Conservation (phyloP, 2,329 filamentous ascomycete genomes). For the Phaeophleospora eucalypticola region DNA sequence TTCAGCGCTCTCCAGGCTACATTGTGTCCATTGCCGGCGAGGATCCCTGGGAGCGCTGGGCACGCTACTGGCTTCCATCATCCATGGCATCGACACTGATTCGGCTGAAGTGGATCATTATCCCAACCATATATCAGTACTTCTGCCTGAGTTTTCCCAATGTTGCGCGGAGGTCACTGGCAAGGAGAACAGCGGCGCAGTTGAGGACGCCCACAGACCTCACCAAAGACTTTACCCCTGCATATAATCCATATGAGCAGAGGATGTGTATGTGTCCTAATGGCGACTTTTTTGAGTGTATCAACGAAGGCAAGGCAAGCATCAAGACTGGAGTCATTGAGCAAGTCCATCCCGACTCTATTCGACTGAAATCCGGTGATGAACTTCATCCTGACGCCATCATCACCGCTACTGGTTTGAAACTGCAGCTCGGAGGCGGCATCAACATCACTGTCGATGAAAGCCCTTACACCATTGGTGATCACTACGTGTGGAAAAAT, state of each 20-base stretch:
- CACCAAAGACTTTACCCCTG: constrained; percentile 42
- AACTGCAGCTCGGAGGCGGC: constrained; percentile 50
- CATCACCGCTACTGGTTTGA: constrained; percentile 59
- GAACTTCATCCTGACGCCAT: constrained; percentile 50
- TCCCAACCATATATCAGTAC: background rate
- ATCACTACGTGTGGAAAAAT: constrained; percentile 54
- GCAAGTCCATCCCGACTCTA: constrained; percentile 43
- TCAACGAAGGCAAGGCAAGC: constrained; percentile 46
- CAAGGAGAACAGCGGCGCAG: background rate
- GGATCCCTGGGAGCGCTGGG: too few species aligned
- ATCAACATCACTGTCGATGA: constrained; percentile 50
- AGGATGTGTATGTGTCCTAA: constrained; percentile 63
- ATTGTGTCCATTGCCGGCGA: constrained; percentile 12
- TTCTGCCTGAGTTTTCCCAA: background rate
- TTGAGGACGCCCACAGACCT: background rate
- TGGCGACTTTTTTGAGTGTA: constrained; percentile 52
- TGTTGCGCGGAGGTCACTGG: background rate
- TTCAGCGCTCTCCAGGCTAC: constrained; percentile 73
- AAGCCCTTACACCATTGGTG: constrained; percentile 37
- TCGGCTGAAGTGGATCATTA: background rate
- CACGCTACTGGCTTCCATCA: background rate
- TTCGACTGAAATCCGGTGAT: constrained; percentile 43
- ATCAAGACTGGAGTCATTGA: constrained; percentile 52
- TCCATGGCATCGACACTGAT: background rate
- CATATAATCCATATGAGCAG: constrained; percentile 57